phyloP scores from a whole-genome alignment of 2,329 filamentous ascomycete genomes.

The Diaporthe destruens region DNA sequence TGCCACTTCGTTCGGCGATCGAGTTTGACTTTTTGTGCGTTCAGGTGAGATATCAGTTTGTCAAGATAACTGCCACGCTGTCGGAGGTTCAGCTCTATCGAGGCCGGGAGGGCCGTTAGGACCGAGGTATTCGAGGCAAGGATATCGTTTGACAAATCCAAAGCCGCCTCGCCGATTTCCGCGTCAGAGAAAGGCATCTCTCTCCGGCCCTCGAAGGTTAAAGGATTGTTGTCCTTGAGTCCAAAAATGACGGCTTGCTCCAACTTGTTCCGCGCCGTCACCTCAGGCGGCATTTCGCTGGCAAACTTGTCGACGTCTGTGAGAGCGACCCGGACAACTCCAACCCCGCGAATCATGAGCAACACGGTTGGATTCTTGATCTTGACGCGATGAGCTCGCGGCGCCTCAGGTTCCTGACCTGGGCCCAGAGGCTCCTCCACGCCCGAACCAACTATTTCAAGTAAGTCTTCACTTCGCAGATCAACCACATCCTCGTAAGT shows the following conservation, averaged over 20 bases:
- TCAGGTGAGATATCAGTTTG: conserved; percentile 79
- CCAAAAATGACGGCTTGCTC: conserved; percentile 97
- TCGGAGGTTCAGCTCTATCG: conserved; percentile 84
- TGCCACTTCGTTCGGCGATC: conserved; percentile 80
- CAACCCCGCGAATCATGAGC: conserved; percentile 72
- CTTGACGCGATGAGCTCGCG: conserved; percentile 64
- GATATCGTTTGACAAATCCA: conserved; percentile 84
- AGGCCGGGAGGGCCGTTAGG: conserved; percentile 78
- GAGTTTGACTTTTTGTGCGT: conserved; percentile 73
- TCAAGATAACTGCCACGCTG: conserved; percentile 79
- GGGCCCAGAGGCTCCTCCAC: conserved; percentile 68
- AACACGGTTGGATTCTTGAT: conserved; percentile 73
- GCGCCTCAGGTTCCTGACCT: conserved; percentile 58
- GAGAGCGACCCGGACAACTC: conserved; percentile 70
- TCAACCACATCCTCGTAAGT: conserved; percentile 90
- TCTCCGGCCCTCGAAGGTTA: conserved; percentile 81
- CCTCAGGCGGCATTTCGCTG: conserved; percentile 67
- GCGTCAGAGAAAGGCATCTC: conserved; percentile 75
- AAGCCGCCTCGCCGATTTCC: conserved; percentile 81
- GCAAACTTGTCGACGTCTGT: conserved; percentile 71
- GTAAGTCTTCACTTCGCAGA: conserved; percentile 74
- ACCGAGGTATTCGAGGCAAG: conserved; percentile 81
- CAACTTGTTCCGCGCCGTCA: conserved; percentile 89
- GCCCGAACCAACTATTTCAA: conserved; percentile 74
- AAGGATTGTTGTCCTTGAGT: conserved; percentile 82